Conservation (phyloP, 352 stramenopile genomes). For the Phytophthora citrophthora region DNA sequence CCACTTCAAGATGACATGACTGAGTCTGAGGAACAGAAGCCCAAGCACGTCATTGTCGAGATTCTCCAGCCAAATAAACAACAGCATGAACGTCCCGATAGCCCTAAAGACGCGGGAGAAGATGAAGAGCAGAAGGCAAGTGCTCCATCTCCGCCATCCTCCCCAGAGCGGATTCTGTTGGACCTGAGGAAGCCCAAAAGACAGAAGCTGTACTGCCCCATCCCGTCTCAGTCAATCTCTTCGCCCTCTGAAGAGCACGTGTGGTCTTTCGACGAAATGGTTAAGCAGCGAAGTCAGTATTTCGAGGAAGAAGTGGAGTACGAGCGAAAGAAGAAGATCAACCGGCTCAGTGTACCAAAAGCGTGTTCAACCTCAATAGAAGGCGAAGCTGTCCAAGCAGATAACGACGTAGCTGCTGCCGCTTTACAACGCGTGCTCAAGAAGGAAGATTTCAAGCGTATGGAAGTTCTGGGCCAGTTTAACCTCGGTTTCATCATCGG, state of each 20-base stretch:
- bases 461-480: conserved; percentile 96
- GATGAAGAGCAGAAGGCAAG: conserved; percentile 11
- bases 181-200: conserved; percentile 32
- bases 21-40: conserved; percentile 2
- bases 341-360: conserved; percentile 43
- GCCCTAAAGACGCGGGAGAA: neutral
- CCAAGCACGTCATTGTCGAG: conserved; percentile 28
- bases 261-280: conserved; percentile 55
- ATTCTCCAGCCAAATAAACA: conserved; percentile 12
- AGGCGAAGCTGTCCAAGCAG: conserved; percentile 12
- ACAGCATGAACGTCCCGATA: neutral
- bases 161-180: conserved; percentile 15
- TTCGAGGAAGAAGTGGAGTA: conserved; percentile 52
- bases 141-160: conserved; percentile 9
- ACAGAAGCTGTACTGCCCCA: conserved; percentile 28
- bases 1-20: conserved; percentile 3
- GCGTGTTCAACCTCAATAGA: conserved; percentile 40
- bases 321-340: conserved; percentile 36
- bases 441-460: conserved; percentile 93
- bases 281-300: conserved; percentile 43
- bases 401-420: conserved; percentile 54
- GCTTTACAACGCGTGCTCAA: conserved; percentile 78
- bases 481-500: conserved; percentile 98
- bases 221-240: conserved; percentile 3
- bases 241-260: conserved; percentile 25